Evolutionary conservation across 441 rosid species (phyloP).

Genomic region (Eruca vesicaria): DNA sequence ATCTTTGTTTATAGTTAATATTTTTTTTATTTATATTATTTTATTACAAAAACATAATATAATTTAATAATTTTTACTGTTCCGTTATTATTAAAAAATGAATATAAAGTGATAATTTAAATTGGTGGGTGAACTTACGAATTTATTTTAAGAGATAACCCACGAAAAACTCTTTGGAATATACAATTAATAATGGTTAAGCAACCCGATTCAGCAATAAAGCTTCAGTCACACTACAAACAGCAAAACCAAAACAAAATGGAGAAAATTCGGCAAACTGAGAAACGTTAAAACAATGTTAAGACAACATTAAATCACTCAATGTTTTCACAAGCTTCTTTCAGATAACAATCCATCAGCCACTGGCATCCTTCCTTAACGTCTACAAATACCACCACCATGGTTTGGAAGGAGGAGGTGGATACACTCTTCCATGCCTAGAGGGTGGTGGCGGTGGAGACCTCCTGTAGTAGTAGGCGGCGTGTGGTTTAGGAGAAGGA

Average conservation of each 20-base stretch:
- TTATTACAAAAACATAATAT: too few relatives aligned
- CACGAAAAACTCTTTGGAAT: too few relatives aligned
- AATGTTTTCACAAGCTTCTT: not conserved
- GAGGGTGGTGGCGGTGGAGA: conserved; percentile 19
- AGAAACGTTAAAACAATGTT: not conserved
- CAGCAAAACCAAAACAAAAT: not conserved
- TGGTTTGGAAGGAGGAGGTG: conserved; percentile 16
- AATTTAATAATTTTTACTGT: too few relatives aligned
- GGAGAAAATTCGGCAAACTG: not conserved
- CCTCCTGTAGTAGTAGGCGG: conserved; percentile 12
- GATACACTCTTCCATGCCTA: not conserved
- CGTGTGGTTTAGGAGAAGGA: conserved; percentile 7
- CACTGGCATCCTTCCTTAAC: not conserved
- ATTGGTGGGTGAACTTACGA: too few relatives aligned
- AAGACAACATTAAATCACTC: not conserved
- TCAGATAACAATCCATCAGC: not conserved
- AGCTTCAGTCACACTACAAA: not conserved
- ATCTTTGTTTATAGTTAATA: too few relatives aligned
- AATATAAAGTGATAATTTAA: too few relatives aligned
- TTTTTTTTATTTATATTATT: too few relatives aligned
- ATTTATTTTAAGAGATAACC: too few relatives aligned
- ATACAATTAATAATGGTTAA: not conserved
- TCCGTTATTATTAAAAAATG: too few relatives aligned
- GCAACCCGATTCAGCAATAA: not conserved
- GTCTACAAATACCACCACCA: conserved; percentile 1